Percentiles rank a stretch among this genome's conserved stretches.
phyloP scores from a whole-genome alignment of 2,329 filamentous ascomycete genomes.

The Sporothrix phasma region DNA sequence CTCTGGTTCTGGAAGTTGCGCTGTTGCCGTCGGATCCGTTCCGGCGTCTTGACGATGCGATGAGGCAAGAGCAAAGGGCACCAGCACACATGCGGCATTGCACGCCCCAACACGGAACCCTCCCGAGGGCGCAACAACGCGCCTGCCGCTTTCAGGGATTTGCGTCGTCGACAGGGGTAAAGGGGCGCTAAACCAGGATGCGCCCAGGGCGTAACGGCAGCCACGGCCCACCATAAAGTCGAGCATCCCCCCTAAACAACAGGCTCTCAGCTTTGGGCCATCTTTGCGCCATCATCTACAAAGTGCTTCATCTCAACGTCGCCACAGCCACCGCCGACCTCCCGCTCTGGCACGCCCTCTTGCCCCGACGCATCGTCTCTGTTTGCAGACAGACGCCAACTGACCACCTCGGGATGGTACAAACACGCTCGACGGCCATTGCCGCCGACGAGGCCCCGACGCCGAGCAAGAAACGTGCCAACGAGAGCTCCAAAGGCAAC shows the following conservation, averaged over 20 bases:
- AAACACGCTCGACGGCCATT: constrained; percentile 25
- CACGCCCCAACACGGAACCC: not conserved
- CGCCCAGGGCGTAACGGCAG: not conserved
- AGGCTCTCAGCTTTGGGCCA: not conserved
- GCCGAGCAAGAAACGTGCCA: constrained; percentile 32
- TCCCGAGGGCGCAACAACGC: not conserved
- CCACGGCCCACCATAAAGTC: not conserved
- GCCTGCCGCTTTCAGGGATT: not conserved
- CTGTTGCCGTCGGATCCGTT: not conserved
- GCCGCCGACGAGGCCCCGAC: not conserved
- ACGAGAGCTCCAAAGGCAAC: constrained; percentile 24
- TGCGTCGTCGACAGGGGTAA: not conserved
- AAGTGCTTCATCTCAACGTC: not conserved
- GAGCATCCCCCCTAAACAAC: not conserved
- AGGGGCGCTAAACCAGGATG: not conserved
- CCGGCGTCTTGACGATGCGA: not conserved
- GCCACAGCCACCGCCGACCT: not conserved
- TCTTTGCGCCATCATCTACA: not conserved
- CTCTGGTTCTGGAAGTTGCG: not conserved
- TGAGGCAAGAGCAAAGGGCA: not conserved
- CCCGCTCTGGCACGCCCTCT: not conserved
- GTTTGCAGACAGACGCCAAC: not conserved
- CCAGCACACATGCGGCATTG: not conserved
- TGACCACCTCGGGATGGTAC: constrained; percentile 11
- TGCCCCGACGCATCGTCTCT: too few species aligned